Conservation (phyloP, 352 stramenopile species). For the Elongisporangium undulatum region DNA sequence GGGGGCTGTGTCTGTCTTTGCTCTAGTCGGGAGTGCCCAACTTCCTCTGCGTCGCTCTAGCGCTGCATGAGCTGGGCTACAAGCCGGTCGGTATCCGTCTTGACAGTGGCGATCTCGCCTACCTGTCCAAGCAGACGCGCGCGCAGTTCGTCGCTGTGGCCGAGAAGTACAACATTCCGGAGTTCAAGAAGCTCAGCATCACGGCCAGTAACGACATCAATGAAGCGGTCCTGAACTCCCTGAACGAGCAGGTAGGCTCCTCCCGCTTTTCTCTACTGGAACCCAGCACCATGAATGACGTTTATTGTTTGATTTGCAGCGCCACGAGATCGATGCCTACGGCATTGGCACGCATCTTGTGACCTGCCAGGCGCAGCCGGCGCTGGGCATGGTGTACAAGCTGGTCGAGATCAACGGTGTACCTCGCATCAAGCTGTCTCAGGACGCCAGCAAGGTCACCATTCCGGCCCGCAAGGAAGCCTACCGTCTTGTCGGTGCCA, state of each 20-base stretch:
- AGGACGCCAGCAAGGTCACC: conserved; percentile 96
- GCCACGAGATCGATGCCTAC: conserved; percentile 95
- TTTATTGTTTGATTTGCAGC: conserved; percentile 26
- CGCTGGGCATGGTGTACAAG: conserved; percentile 99
- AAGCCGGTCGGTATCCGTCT: conserved; percentile 93
- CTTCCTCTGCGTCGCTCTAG: conserved; percentile 95
- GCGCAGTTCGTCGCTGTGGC: conserved; percentile 46
- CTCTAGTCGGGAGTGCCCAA: conserved; percentile 92
- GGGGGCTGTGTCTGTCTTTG: conserved; percentile 5
- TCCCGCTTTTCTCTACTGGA: not conserved
- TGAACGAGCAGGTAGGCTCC: conserved; percentile 86
- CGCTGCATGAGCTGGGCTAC: conserved; percentile 90
- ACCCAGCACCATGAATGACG: not conserved
- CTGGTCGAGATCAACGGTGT: conserved; percentile 96
- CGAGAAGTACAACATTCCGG: conserved; percentile 59
- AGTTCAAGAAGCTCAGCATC: conserved; percentile 88
- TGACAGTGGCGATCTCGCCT: conserved; percentile 97
- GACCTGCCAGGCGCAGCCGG: conserved; percentile 98
- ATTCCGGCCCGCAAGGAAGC: conserved; percentile 88
- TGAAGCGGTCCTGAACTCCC: conserved; percentile 92
- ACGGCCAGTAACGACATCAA: conserved; percentile 99
- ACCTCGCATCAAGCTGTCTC: conserved; percentile 97
- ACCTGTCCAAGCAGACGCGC: conserved; percentile 90
- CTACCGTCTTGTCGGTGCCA: conserved; percentile 88
- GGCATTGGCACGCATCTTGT: conserved; percentile 95